Evolutionary conservation across 768 basidiomycete genomes (phyloP).

Genomic region (Tulasnella sp.): DNA sequence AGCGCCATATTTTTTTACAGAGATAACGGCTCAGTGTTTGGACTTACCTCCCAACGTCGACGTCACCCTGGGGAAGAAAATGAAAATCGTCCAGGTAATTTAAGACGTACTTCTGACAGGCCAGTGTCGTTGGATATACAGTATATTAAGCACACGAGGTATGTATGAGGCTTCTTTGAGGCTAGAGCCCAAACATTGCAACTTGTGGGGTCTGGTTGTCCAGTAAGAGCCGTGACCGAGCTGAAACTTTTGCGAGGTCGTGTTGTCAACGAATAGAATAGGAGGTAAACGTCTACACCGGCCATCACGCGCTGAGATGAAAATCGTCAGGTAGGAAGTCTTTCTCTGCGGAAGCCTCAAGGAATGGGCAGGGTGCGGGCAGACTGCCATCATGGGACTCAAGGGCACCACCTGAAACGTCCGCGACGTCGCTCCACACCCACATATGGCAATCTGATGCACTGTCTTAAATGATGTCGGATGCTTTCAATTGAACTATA

Average conservation of each 20-base stretch:
- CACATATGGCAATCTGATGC: not conserved
- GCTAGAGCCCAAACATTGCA: not conserved
- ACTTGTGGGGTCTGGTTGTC: not conserved
- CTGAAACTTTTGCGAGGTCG: not conserved
- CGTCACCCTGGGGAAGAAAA: not conserved
- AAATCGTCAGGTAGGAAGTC: not conserved
- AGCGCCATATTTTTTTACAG: not conserved
- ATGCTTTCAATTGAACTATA: slow-evolving; percentile 1
- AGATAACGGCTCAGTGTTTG: not conserved
- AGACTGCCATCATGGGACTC: not conserved
- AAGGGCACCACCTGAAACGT: not conserved
- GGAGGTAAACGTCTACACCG: not conserved
- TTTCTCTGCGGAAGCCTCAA: not conserved
- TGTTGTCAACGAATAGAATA: not conserved
- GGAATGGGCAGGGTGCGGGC: not conserved
- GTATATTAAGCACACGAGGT: not conserved
- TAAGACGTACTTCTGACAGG: not conserved
- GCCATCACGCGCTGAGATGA: not conserved
- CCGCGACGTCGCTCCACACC: not conserved
- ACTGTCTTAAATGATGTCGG: not conserved
- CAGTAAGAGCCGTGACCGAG: not conserved
- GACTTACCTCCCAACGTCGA: not conserved
- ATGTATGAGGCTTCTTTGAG: not conserved
- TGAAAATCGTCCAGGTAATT: not conserved
- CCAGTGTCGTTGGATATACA: not conserved